These are phyloP conservation scores for Coriaria nepalensis DNA, from an alignment of 306 rosid species.

Conservation along the genomic window DNA sequence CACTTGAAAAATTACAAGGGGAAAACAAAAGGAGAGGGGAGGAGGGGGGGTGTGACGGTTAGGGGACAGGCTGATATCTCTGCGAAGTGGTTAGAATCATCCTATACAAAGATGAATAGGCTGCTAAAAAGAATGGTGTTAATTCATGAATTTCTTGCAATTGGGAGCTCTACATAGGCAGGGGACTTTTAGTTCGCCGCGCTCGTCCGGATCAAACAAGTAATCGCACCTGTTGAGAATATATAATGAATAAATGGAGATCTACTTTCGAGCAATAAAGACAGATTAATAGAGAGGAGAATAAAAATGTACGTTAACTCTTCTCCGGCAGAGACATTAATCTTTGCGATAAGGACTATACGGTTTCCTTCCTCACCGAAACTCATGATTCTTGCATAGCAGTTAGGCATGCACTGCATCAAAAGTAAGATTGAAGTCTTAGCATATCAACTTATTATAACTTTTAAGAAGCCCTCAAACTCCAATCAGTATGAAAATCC, in stretches of 20 bases:
- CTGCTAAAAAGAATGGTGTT: slow-evolving; percentile 9
- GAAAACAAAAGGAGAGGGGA: too few relatives aligned
- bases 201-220: slow-evolving; percentile 85
- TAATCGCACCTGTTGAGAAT: slow-evolving; percentile 62
- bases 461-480: too few relatives aligned
- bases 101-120: too few relatives aligned
- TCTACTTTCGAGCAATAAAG: too few relatives aligned
- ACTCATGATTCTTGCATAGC: slow-evolving; percentile 86
- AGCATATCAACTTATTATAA: neutral
- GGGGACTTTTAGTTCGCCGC: slow-evolving; percentile 72
- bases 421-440: slow-evolving; percentile 6
- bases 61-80: too few relatives aligned
- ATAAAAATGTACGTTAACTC: slow-evolving; percentile 62
- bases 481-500: too few relatives aligned
- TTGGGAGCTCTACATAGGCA: slow-evolving; percentile 72
- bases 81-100: too few relatives aligned
- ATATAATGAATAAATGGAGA: too few relatives aligned
- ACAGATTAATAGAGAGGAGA: neutral
- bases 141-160: slow-evolving; percentile 82
- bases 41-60: too few relatives aligned
- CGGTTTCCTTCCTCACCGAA: slow-evolving; percentile 57
- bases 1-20: too few relatives aligned
- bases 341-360: slow-evolving; percentile 84
- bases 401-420: slow-evolving; percentile 95
- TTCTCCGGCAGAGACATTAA: slow-evolving; percentile 67